Percentiles rank a stretch among this genome's conserved stretches.
Evolutionary conservation across 352 stramenopile species (phyloP).

Genomic region (Pythium phragmiticola): DNA sequence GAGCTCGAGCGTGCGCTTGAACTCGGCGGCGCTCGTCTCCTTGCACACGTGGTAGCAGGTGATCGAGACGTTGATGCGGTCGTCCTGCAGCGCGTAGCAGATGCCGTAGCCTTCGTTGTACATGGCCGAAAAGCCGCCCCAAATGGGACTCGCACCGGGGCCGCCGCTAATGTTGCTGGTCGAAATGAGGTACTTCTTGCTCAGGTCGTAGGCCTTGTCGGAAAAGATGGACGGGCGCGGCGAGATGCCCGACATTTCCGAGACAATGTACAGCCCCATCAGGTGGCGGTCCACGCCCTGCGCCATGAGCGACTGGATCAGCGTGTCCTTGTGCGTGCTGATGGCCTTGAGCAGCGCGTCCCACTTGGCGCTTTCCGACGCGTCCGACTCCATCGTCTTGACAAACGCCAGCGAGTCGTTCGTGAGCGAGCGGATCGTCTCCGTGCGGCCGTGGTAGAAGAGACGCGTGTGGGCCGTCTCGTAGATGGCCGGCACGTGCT

Average conservation of each 20-base stretch:
- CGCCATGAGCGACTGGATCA: constrained; percentile 81
- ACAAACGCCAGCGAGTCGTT: constrained; percentile 90
- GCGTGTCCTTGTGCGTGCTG: constrained; percentile 89
- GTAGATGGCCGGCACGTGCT: constrained; percentile 93
- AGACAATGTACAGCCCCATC: constrained; percentile 94
- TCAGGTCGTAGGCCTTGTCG: constrained; percentile 91
- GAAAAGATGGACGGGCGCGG: constrained; percentile 91
- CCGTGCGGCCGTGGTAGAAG: constrained; percentile 97
- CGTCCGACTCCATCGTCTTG: constrained; percentile 84
- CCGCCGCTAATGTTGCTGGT: constrained; percentile 95
- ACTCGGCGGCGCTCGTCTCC: constrained; percentile 75
- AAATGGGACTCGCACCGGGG: constrained; percentile 93
- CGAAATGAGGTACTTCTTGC: constrained; percentile 94
- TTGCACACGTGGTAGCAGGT: constrained; percentile 84
- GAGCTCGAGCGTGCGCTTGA: constrained; percentile 92
- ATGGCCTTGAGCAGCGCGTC: constrained; percentile 89
- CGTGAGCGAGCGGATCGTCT: constrained; percentile 89
- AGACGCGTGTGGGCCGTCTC: constrained; percentile 97
- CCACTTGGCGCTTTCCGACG: constrained; percentile 55
- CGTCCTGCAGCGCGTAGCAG: constrained; percentile 94
- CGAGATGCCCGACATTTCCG: constrained; percentile 89
- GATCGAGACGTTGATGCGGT: constrained; percentile 95
- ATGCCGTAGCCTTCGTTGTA: constrained; percentile 94
- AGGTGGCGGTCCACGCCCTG: constrained; percentile 95
- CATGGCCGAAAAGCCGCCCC: constrained; percentile 96